Base-by-base conservation (phyloP, 208 protist genomes). In the Trypanosoma platydactyli region DNA sequence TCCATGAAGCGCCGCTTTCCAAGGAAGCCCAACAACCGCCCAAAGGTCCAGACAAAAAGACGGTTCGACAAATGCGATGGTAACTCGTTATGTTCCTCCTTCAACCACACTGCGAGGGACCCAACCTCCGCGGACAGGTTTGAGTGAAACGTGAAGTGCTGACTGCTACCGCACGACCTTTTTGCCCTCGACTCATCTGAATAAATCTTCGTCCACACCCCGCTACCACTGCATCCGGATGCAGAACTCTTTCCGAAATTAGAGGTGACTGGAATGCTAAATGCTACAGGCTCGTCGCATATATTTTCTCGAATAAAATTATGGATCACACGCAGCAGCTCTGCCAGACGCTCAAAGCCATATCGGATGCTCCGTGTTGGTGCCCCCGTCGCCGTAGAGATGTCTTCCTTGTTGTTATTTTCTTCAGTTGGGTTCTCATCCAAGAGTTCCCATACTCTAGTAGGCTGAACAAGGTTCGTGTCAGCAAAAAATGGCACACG, bases 401-500 rank as follows among this genome's bases (percentile, higher is more conserved):
- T 25, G 40, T 53, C 42, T 24, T 68, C 53, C 18, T 54, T 54
- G 16, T 49, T 48, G 46, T 74, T 33, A 49, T 46, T 44, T 12
- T 58, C 20, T 22, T 50, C 38, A 53, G 11, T 40, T 0, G 80
- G 72, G 24, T 59, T 58, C 18, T 67, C 44, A 7, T 61, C 7
- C 56, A 81, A 22, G 30, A 60, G n/a, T 65, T 87, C 81, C 77
- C 81, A 83, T 16, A 83, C 66, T 2, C 74, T 83, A 18, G 51
- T 60, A 20, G 81, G 63, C 6, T 46, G 35, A 29, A 25, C 48
- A 56, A 80, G 72, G 48, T 77, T 83, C 53, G 74, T 69, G 77
- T 88, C 83, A 30, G 83, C 83, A 41, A 88, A 79, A 61, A 88
- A 88, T 12, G 83, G 83, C 13, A 88, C 50, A 42, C 68, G 66